These are phyloP conservation scores for Ophiognomonia clavigignenti-juglandacearum DNA, from an alignment of 2,329 filamentous ascomycete species.

Conservation along the genomic window DNA sequence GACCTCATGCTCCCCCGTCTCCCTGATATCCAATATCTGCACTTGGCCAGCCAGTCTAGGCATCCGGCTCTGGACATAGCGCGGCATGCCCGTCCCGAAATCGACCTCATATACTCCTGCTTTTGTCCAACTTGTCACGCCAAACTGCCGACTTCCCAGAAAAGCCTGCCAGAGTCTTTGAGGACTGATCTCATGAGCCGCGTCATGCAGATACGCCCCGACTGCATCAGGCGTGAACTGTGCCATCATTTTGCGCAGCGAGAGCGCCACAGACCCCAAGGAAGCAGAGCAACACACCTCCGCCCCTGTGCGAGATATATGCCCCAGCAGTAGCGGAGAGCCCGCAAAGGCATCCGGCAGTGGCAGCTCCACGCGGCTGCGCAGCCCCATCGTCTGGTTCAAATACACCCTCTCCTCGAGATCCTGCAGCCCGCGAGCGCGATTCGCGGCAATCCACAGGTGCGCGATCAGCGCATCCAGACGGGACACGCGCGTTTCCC, in stretches of 20 bases:
- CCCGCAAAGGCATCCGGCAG: constrained; percentile 37
- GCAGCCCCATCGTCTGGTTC: constrained; percentile 35
- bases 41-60: constrained; percentile 36
- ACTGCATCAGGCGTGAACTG: constrained; percentile 33
- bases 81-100: constrained; percentile 26
- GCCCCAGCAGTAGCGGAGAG: constrained; percentile 36
- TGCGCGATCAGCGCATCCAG: constrained; percentile 42
- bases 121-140: constrained; percentile 40
- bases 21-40: constrained; percentile 33
- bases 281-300: constrained; percentile 3
- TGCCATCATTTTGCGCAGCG: constrained; percentile 30
- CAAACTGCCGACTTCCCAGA: constrained; percentile 33
- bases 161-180: constrained; percentile 45
- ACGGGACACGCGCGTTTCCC: constrained; percentile 27
- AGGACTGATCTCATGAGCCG: constrained; percentile 36
- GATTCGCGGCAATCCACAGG: constrained; percentile 38
- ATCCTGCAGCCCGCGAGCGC: constrained; percentile 28
- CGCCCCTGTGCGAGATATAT: constrained; percentile 23
- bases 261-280: constrained; percentile 22
- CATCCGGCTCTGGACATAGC: constrained; percentile 38
- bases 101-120: constrained; percentile 34
- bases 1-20: constrained; percentile 29
- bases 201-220: constrained; percentile 35
- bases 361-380: constrained; percentile 32
- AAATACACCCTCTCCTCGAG: constrained; percentile 29